Conservation (phyloP, 2,329 filamentous ascomycete genomes). For the Trichoderma polysporum region DNA sequence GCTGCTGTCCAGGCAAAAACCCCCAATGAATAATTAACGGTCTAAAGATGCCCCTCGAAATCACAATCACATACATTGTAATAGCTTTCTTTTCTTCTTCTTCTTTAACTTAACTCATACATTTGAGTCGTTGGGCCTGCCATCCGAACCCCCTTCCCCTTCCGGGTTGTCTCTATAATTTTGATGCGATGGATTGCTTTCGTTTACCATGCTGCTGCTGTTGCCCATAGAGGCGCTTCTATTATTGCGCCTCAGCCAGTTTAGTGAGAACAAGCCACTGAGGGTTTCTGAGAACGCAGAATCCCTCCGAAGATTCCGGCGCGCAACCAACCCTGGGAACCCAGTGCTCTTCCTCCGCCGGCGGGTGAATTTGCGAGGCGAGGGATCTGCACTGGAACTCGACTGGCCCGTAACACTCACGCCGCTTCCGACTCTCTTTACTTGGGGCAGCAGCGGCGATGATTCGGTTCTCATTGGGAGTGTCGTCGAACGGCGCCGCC, state of each 20-base stretch:
- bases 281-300: slow-evolving; percentile 50
- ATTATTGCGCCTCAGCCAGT: slow-evolving; percentile 48
- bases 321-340: slow-evolving; percentile 60
- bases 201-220: slow-evolving; percentile 9
- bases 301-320: slow-evolving; percentile 42
- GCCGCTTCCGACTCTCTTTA: slow-evolving; percentile 36
- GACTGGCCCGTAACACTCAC: slow-evolving; percentile 29
- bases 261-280: slow-evolving; percentile 53
- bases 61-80: not conserved
- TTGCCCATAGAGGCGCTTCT: slow-evolving; percentile 17
- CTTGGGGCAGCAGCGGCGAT: slow-evolving; percentile 40
- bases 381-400: slow-evolving; percentile 33
- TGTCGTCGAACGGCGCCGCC: slow-evolving; percentile 49
- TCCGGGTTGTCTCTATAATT: slow-evolving; percentile 26
- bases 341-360: slow-evolving; percentile 59
- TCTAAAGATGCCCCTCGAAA: slow-evolving; percentile 10
- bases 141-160: slow-evolving; percentile 13
- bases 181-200: slow-evolving; percentile 16
- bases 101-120: slow-evolving; percentile 32
- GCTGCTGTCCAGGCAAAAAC: not conserved
- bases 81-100: not conserved
- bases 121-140: slow-evolving; percentile 31
- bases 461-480: slow-evolving; percentile 44
- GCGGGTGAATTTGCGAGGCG: slow-evolving; percentile 37
- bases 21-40: not conserved